Percentiles rank a stretch among this genome's conserved stretches.
phyloP scores from a whole-genome alignment of 2,329 filamentous ascomycete genomes.

The Setomelanomma holmii region DNA sequence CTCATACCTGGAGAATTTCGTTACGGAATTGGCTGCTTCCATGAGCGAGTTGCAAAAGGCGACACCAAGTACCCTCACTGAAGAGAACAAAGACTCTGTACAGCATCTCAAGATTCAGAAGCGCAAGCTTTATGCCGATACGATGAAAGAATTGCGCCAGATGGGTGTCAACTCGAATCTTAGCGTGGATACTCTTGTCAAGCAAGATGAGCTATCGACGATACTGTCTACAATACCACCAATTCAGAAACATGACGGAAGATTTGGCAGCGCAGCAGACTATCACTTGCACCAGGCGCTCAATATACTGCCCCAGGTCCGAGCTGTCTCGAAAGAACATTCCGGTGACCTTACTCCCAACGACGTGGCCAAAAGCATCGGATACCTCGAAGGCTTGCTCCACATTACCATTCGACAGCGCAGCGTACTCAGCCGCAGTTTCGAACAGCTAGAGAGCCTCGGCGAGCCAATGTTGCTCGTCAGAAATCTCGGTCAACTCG shows the following conservation, averaged over 20 bases:
- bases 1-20: constrained; percentile 69
- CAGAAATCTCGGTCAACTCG: constrained; percentile 32
- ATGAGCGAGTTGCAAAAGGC: constrained; percentile 80
- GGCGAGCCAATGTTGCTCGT: constrained; percentile 47
- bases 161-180: constrained; percentile 93
- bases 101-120: constrained; percentile 93
- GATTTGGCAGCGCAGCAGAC: constrained; percentile 56
- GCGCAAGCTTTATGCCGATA: constrained; percentile 87
- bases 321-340: constrained; percentile 73
- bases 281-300: constrained; percentile 81
- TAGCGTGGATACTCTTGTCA: constrained; percentile 72
- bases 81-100: constrained; percentile 83
- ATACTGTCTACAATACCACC: constrained; percentile 67
- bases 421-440: constrained; percentile 45
- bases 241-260: constrained; percentile 35
- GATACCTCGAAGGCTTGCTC: constrained; percentile 86
- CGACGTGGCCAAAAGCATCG: constrained; percentile 79
- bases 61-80: constrained; percentile 79
- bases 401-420: constrained; percentile 70
- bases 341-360: constrained; percentile 84
- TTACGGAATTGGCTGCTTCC: constrained; percentile 70
- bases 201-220: constrained; percentile 73
- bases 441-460: constrained; percentile 46
- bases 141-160: constrained; percentile 77
- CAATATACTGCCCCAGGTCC: constrained; percentile 72